Percentiles rank a stretch among this genome's conserved stretches.
These are phyloP conservation scores for Globomyces pollinis-pini DNA, from an alignment of 192 early-diverging fungal species.

Conservation along the genomic window DNA sequence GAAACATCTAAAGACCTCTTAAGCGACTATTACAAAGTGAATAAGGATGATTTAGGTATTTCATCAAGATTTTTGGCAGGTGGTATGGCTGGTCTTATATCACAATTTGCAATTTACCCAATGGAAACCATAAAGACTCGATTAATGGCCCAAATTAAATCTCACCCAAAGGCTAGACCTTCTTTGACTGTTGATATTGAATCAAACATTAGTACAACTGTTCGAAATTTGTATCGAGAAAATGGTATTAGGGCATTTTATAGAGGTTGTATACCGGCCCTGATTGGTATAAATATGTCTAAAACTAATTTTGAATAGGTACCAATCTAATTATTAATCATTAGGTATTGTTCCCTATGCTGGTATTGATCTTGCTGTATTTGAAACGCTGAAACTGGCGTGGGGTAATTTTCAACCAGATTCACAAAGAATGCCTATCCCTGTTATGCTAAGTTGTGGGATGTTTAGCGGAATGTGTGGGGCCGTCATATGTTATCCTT, in stretches of 20 bases:
- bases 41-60: conserved; percentile 37
- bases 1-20: conserved; percentile 50
- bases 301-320: too few species aligned
- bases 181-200: too few species aligned
- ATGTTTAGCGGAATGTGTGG: conserved; percentile 60
- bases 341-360: conserved; percentile 60
- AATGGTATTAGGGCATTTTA: conserved; percentile 60
- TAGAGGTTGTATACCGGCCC: conserved; percentile 47
- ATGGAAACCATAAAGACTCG: conserved; percentile 70
- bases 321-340: too few species aligned
- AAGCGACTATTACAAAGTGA: conserved; percentile 23
- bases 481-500: conserved; percentile 65
- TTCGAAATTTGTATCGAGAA: conserved; percentile 50
- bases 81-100: conserved; percentile 61
- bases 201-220: conserved; percentile 40
- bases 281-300: conserved; percentile 48
- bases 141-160: conserved; percentile 54
- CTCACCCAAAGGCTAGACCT: too few species aligned
- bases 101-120: conserved; percentile 69
- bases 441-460: conserved; percentile 54
- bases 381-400: conserved; percentile 61
- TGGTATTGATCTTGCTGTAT: conserved; percentile 64
- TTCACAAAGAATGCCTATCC: conserved; percentile 18
- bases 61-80: conserved; percentile 61
- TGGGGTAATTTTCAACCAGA: conserved; percentile 38